Evolutionary conservation across 2,329 filamentous ascomycete species (phyloP).

Genomic region (Myriosclerotinia duriaeana): DNA sequence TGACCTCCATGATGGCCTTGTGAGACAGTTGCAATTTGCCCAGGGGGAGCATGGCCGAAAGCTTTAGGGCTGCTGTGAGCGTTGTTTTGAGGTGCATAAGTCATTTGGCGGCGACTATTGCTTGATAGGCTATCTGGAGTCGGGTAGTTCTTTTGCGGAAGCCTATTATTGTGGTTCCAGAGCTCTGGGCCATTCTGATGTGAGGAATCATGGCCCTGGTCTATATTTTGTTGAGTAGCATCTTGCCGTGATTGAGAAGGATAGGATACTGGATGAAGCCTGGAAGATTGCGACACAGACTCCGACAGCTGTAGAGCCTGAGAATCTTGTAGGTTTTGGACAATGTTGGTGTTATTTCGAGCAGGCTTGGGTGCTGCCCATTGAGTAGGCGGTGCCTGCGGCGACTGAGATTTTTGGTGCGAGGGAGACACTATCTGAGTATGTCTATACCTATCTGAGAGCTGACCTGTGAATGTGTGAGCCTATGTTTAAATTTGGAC

Average conservation of each 20-base stretch:
- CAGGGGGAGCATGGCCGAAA: constrained; percentile 9
- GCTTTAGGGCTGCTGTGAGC: constrained; percentile 13
- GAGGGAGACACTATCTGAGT: constrained; percentile 11
- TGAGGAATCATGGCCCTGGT: constrained; percentile 14
- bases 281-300: background rate
- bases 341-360: constrained; percentile 20
- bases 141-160: constrained; percentile 21
- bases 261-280: constrained; percentile 19
- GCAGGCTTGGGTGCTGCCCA: constrained; percentile 23
- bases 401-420: constrained; percentile 19
- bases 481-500: background rate
- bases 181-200: constrained; percentile 7
- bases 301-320: constrained; percentile 15
- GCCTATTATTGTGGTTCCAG: constrained; percentile 18
- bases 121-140: constrained; percentile 23
- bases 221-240: constrained; percentile 8
- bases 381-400: constrained; percentile 18
- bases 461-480: constrained; percentile 8
- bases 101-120: constrained; percentile 22
- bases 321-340: constrained; percentile 22
- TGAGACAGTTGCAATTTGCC: background rate
- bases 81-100: constrained; percentile 17
- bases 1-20: constrained; percentile 9
- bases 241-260: constrained; percentile 16
- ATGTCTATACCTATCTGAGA: constrained; percentile 22